These are phyloP conservation scores for Endothia cerciana DNA, from an alignment of 2,329 filamentous ascomycete genomes.

Conservation along the genomic window DNA sequence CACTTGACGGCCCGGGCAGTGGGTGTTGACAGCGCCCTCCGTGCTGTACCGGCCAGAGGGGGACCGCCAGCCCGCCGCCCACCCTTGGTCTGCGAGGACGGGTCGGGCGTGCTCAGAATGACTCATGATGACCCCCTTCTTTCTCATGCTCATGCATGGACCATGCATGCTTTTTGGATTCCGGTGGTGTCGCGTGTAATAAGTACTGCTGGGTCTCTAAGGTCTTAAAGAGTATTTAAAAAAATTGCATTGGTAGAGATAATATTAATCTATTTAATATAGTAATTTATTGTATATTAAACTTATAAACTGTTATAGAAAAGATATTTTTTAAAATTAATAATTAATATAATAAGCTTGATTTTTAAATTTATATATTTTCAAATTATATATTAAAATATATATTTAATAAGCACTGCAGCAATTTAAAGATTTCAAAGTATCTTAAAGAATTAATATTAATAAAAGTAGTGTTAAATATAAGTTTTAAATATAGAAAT, in stretches of 20 bases:
- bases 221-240: too few species aligned
- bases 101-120: constrained; percentile 5
- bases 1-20: background rate
- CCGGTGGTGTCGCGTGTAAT: too few species aligned
- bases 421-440: too few species aligned
- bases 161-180: too few species aligned
- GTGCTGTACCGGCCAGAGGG: background rate
- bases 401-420: too few species aligned
- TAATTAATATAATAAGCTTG: background rate
- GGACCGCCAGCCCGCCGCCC: background rate
- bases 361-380: too few species aligned
- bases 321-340: background rate
- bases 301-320: background rate
- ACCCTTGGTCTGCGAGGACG: too few species aligned
- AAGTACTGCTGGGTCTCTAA: too few species aligned
- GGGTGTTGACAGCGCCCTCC: background rate
- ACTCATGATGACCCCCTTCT: constrained; percentile 1
- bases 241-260: too few species aligned
- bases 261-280: constrained; percentile 2
- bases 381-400: background rate
- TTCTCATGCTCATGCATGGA: background rate
- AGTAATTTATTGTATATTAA: background rate
- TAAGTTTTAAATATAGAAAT: too few species aligned
- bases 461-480: too few species aligned
- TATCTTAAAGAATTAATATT: too few species aligned